Evolutionary conservation across 2,329 filamentous ascomycete genomes (phyloP).

Genomic region (Fusarium newnesense): DNA sequence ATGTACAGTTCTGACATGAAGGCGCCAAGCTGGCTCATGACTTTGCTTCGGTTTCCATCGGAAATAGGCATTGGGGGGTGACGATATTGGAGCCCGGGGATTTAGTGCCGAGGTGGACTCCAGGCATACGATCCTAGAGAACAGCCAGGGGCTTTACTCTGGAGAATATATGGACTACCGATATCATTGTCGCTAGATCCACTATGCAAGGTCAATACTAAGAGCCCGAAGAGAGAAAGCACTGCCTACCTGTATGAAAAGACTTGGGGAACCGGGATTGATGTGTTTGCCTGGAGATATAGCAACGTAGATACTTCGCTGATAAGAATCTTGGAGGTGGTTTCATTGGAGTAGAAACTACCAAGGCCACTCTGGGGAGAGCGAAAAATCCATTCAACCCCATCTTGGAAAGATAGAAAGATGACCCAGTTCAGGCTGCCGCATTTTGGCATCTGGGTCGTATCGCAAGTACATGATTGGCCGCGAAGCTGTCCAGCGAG

Average conservation of each 20-base stretch:
- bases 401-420: not conserved
- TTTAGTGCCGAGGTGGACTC: accelerated
- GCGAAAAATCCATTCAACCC: not conserved
- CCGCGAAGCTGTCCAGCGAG: not conserved
- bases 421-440: not conserved
- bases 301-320: not conserved
- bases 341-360: not conserved
- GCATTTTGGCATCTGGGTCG: not conserved
- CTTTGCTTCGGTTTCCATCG: not conserved
- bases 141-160: not conserved
- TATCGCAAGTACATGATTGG: not conserved
- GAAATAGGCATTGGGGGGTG: not conserved
- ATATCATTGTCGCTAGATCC: not conserved
- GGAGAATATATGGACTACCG: not conserved
- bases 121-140: not conserved
- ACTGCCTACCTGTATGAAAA: not conserved
- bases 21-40: not conserved
- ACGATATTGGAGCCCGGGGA: not conserved
- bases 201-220: accelerated
- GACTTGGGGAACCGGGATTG: not conserved
- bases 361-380: accelerated
- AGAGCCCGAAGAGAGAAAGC: accelerated
- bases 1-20: not conserved
- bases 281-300: not conserved
- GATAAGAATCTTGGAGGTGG: not conserved